phyloP scores from a whole-genome alignment of 495 filamentous ascomycete species.

The Neurospora sp. region DNA sequence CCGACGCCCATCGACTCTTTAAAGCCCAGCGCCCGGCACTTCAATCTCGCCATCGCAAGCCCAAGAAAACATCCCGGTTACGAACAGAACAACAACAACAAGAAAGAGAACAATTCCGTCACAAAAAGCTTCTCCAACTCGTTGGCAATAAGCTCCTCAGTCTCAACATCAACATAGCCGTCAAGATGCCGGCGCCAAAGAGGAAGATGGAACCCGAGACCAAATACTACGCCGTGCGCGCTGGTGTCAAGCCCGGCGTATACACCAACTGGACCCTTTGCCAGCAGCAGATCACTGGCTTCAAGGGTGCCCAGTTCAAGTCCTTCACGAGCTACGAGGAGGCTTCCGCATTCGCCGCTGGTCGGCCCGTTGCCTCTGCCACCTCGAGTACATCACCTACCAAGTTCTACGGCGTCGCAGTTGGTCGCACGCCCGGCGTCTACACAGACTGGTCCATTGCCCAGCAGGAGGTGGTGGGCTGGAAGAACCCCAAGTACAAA shows the following conservation, averaged over 20 bases:
- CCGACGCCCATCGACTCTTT: background rate
- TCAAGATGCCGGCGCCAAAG: background rate
- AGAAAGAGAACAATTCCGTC: background rate
- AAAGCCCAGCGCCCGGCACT: background rate
- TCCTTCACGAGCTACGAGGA: slow-evolving; percentile 68
- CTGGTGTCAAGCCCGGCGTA: slow-evolving; percentile 71
- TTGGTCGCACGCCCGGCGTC: slow-evolving; percentile 72
- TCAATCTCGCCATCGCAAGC: background rate
- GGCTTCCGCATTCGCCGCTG: slow-evolving; percentile 66
- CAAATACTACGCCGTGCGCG: slow-evolving; percentile 84
- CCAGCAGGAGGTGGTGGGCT: slow-evolving; percentile 65
- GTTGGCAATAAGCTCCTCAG: background rate
- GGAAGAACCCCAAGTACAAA: slow-evolving; percentile 68
- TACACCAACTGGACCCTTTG: slow-evolving; percentile 79
- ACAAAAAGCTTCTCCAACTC: background rate
- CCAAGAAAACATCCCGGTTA: background rate
- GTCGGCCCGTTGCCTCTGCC: slow-evolving; percentile 34
- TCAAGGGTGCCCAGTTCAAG: slow-evolving; percentile 77
- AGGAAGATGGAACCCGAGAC: background rate
- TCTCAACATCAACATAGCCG: background rate
- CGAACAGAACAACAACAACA: background rate
- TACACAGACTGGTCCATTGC: slow-evolving; percentile 82
- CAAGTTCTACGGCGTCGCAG: slow-evolving; percentile 79
- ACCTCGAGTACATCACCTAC: slow-evolving; percentile 20
- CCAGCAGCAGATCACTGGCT: slow-evolving; percentile 72